Conservation (phyloP, 164 flowering plant species). For the Liquidambar formosana region DNA sequence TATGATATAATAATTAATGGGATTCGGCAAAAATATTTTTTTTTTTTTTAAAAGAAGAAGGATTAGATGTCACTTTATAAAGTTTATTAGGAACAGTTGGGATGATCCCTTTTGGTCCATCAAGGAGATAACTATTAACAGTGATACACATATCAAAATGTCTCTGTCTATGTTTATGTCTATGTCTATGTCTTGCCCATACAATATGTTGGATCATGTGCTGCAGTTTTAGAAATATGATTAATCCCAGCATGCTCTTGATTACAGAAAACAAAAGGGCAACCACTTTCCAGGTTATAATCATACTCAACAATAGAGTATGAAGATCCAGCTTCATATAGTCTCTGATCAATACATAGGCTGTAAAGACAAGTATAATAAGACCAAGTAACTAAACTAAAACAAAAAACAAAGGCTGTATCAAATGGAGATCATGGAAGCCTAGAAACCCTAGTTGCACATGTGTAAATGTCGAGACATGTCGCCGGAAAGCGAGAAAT, state of each 20-base stretch:
- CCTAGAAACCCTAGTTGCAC: conserved; percentile 5
- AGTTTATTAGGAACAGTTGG: background rate
- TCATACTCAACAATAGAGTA: background rate
- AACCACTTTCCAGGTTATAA: conserved; percentile 8
- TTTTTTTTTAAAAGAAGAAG: background rate
- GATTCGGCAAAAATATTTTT: too few relatives aligned
- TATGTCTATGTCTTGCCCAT: background rate
- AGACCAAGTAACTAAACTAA: background rate
- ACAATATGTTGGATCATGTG: background rate
- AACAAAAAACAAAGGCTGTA: background rate
- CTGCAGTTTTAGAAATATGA: background rate
- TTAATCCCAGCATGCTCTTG: background rate
- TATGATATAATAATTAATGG: too few relatives aligned
- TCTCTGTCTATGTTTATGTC: too few relatives aligned
- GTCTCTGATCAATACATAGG: conserved; percentile 1
- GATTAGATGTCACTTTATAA: background rate
- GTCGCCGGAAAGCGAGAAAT: conserved; percentile 21
- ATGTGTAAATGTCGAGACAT: conserved; percentile 20
- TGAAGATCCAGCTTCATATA: background rate
- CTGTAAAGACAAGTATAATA: conserved; percentile 11
- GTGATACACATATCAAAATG: background rate
- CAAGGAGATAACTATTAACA: background rate
- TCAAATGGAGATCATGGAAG: background rate
- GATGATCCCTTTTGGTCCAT: background rate
- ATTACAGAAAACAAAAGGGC: background rate